Evolutionary conservation across 306 rosid species (phyloP), one percentile per base, ranked within the genome.

Genomic region (Ormosia semicastrata): DNA sequence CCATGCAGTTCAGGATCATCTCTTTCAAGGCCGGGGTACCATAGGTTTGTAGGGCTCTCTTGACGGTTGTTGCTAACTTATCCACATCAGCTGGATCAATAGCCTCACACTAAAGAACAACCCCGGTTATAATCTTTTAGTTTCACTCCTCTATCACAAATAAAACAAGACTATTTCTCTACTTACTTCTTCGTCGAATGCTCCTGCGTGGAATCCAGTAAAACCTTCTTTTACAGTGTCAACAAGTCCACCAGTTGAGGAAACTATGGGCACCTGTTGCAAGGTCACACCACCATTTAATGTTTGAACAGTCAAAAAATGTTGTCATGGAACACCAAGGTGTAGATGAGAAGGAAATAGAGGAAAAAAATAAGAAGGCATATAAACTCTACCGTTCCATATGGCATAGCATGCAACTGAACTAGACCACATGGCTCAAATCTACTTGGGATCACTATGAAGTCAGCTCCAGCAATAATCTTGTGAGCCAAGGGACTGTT

Each of bases 381-480:
- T 17, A 60, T 15, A 40, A 15, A 62, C 62, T 71, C 14, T 87
- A 93, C 96, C 67, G 94, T 91, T 89, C 94, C 97, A 32, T 91
- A 93, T 36, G 89, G 91, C 97, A 93, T 93, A 7, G 97, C 84
- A 24, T 93, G 97, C 83, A 93, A 52, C 84, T 93, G 97, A 85
- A 93, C 92, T 81, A 93, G 89, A 73, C 97, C 97, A 56, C 97
- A 91, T 12, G 97, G 97, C 76, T 93, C 97, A 82, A 93, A 91
- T 91, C 97, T 91, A 81, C 95, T 93, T 4, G 97, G 95, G 76
- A 89, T 73, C 53, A 89, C 34, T 12, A 93, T 75, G 73, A 91
- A 93, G 84, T 93, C 94, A 70, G 91, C 87, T 76, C 94, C 95
- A n/a, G 90, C 95, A 18, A 89, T 88, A 29, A 91, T 91, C 88